These are phyloP conservation scores for Parietaria judaica DNA, from an alignment of 306 rosid species.

Conservation along the genomic window DNA sequence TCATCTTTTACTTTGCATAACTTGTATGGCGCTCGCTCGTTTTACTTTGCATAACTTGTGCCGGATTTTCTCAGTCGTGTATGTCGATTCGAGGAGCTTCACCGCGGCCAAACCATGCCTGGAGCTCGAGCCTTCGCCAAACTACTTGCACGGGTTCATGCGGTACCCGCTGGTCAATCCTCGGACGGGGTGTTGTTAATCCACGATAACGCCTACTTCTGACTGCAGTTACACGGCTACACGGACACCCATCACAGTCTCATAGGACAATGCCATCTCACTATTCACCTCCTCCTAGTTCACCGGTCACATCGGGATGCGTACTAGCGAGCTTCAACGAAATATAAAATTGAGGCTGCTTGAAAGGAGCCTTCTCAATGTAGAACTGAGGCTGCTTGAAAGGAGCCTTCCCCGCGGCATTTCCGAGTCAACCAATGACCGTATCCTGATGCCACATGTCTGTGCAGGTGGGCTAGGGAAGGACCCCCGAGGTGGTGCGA, in stretches of 20 bases:
- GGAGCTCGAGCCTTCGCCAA: background rate
- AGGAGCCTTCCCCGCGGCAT: no score
- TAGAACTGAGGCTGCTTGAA: no score
- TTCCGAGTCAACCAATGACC: no score
- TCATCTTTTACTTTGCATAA: no score
- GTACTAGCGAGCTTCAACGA: constrained; percentile 19
- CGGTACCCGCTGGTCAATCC: no score
- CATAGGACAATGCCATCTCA: no score
- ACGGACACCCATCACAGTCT: no score
- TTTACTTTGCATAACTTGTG: background rate
- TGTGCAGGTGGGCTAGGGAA: constrained; percentile 31
- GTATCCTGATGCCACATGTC: no score
- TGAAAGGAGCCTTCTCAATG: no score
- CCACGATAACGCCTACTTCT: background rate
- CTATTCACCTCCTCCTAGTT: background rate
- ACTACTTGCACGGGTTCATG: no score
- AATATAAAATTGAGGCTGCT: background rate
- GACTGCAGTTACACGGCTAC: background rate
- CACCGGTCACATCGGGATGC: no score
- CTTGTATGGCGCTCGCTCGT: no score
- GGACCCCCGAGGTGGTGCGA: constrained; percentile 47
- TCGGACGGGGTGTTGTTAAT: background rate
- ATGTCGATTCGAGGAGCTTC: background rate
- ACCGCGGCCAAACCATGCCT: background rate
- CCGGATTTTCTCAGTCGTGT: background rate